A percentile compares a stretch with the other conserved stretches of the same genome.
Evolutionary conservation across 1,139 yeast species (phyloP).

Genomic region (Kodamaea arcana): DNA sequence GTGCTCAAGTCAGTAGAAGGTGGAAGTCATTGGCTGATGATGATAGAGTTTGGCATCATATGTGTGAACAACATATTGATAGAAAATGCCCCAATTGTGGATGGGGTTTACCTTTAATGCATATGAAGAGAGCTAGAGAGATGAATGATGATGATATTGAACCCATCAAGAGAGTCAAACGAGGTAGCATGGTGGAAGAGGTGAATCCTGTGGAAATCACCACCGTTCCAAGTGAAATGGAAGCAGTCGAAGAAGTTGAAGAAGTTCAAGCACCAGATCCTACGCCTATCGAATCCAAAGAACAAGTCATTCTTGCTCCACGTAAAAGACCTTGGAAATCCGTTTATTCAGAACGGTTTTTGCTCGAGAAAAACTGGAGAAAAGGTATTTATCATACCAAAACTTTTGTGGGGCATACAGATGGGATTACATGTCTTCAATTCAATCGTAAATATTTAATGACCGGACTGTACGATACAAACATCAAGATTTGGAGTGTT

Average conservation of each 20-base stretch:
- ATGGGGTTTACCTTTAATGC: slow-evolving; percentile 95
- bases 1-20: slow-evolving; percentile 82
- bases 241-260: not conserved
- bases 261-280: not conserved
- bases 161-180: slow-evolving; percentile 17
- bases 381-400: slow-evolving; percentile 65
- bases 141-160: slow-evolving; percentile 27
- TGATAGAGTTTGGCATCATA: slow-evolving; percentile 95
- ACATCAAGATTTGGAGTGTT: slow-evolving; percentile 86
- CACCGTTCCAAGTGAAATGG: not conserved
- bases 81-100: slow-evolving; percentile 97
- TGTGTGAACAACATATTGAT: slow-evolving; percentile 98
- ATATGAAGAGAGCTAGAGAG: slow-evolving; percentile 70
- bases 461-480: slow-evolving; percentile 89
- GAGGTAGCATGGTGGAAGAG: not conserved
- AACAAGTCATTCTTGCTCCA: slow-evolving; percentile 8
- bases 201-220: not conserved
- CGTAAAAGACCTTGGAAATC: slow-evolving; percentile 85
- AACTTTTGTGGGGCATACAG: slow-evolving; percentile 78
- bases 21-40: slow-evolving; percentile 94
- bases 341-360: slow-evolving; percentile 85
- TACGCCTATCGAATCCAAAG: not conserved
- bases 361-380: slow-evolving; percentile 93
- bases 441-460: slow-evolving; percentile 72
- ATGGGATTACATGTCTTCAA: slow-evolving; percentile 82